Evolutionary conservation across 2,329 filamentous ascomycete species (phyloP).

Genomic region (Clonostachys sp.): DNA sequence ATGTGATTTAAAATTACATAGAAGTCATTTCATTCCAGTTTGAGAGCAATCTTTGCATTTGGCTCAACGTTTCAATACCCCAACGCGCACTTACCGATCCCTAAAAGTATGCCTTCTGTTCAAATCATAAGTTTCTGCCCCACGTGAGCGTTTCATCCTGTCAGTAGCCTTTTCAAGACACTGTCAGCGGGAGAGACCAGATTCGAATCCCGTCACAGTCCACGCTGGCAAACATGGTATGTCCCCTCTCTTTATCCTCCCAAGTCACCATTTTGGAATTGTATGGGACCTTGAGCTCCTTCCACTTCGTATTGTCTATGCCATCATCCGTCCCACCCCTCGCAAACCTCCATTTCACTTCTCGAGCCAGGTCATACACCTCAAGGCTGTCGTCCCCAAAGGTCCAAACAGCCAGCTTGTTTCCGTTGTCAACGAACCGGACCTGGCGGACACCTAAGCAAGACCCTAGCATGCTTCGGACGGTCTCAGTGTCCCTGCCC

Average conservation of each 20-base stretch:
- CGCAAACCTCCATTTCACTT: constrained; percentile 4
- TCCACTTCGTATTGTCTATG: background rate
- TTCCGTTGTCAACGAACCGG: background rate
- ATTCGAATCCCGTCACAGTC: background rate
- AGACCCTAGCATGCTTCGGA: no score
- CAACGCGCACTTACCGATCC: no score
- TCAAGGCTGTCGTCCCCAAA: constrained; percentile 2
- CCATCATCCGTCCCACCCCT: constrained; percentile 4
- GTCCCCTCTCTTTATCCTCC: background rate
- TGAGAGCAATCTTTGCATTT: no score
- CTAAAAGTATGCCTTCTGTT: no score
- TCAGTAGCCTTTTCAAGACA: no score
- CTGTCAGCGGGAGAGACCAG: background rate
- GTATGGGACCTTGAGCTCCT: background rate
- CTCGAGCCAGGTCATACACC: background rate
- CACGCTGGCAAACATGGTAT: background rate
- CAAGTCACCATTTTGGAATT: background rate
- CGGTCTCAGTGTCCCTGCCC: no score
- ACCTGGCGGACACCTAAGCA: background rate
- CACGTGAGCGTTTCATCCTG: no score
- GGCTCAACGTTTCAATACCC: no score
- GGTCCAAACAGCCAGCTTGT: background rate
- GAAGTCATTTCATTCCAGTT: no score
- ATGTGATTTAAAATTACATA: no score
- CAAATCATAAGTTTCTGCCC: no score